Conservation (phyloP, 306 rosid species). For the Gastrolobium villosum region DNA sequence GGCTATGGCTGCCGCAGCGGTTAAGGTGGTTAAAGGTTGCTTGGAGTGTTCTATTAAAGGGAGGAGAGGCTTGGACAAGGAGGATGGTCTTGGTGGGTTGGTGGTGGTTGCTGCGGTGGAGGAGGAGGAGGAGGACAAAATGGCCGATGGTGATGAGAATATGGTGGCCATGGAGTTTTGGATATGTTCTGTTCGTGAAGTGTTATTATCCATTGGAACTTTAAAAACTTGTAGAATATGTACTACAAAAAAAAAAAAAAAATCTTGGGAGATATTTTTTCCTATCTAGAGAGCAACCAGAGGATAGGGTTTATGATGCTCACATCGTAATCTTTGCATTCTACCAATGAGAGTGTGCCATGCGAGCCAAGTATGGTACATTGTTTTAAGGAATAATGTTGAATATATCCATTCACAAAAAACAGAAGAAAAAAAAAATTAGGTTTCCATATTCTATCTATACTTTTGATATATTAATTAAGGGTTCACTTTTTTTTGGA, state of each 20-base stretch:
- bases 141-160: conserved; percentile 65
- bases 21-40: conserved; percentile 52
- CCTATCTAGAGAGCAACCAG: conserved; percentile 29
- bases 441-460: too few relatives aligned
- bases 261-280: background rate
- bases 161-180: conserved; percentile 65
- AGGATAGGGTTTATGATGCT: conserved; percentile 5
- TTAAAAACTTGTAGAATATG: too few relatives aligned
- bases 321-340: background rate
- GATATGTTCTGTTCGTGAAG: conserved; percentile 22
- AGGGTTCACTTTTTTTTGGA: too few relatives aligned
- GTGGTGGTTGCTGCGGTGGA: conserved; percentile 21
- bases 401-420: too few relatives aligned
- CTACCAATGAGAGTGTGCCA: background rate
- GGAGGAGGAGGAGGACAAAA: conserved; percentile 55
- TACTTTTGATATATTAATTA: too few relatives aligned
- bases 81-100: conserved; percentile 51
- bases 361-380: background rate
- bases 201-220: background rate
- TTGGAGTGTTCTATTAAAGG: conserved; percentile 51
- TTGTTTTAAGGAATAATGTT: too few relatives aligned
- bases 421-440: too few relatives aligned
- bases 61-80: conserved; percentile 45
- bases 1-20: conserved; percentile 67
- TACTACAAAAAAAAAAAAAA: background rate